Evolutionary conservation across 1,284 basidiomycete species (phyloP), one percentile per base, ranked within the genome.

Genomic region (Mycosarcoma maydis): DNA sequence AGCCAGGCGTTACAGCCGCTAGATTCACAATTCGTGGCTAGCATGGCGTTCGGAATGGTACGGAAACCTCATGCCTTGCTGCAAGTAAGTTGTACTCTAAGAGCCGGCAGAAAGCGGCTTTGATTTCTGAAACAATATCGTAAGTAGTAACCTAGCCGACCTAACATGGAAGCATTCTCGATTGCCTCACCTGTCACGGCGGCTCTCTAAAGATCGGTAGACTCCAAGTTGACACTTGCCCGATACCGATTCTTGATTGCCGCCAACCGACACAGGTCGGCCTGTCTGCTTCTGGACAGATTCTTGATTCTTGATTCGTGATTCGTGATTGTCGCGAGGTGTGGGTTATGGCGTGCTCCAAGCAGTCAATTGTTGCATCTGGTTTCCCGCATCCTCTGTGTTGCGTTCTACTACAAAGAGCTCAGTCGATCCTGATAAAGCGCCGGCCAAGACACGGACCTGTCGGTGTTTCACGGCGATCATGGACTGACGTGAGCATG

Each of bases 321-420:
- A n/a, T n/a, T n/a, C n/a, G n/a, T n/a, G n/a, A n/a, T n/a, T n/a
- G n/a, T n/a, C n/a, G n/a, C n/a, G n/a, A n/a, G n/a, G n/a, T n/a
- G n/a, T n/a, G n/a, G 32, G 22, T 6, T 33, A 62, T 62, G 47
- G 59, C 59, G 59, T 62, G 59, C 52, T 62, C 20, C 36, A 38
- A 11, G 44, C 23, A 11, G 26, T 36, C 22, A 23, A 46, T 27
- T n/a, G 26, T n/a, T 36, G 16, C 14, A 34, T 20, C 16, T 9
- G 4, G 16, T 13, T 7, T 23, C 44, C 44, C 33, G 33, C 33
- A 29, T 29, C 13, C n/a, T n/a, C n/a, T n/a, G n/a, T n/a, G n/a
- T n/a, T n/a, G n/a, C n/a, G n/a, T n/a, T n/a, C n/a, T n/a, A n/a
- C n/a, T n/a, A n/a, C n/a, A n/a, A n/a, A n/a, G n/a, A n/a, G n/a